These are phyloP conservation scores for Penicillium sp. DNA, from an alignment of 2,329 filamentous ascomycete species.

Conservation along the genomic window DNA sequence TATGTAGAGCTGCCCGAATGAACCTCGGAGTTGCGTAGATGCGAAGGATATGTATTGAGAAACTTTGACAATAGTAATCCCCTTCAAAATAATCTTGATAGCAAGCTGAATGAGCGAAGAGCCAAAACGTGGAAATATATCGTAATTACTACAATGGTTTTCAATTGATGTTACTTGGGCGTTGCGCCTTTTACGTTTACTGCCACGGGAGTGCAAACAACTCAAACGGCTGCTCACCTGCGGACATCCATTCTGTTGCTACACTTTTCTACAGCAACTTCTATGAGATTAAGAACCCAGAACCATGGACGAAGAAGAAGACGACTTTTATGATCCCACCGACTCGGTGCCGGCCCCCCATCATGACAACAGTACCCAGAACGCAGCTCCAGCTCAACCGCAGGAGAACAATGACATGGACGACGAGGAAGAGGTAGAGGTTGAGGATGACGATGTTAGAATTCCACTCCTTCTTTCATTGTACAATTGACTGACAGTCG, in stretches of 20 bases:
- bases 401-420: conserved; percentile 38
- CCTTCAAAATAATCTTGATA: background rate
- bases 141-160: background rate
- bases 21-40: too few relatives aligned
- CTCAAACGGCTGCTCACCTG: conserved; percentile 20
- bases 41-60: background rate
- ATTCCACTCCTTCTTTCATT: background rate
- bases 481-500: conserved; percentile 7
- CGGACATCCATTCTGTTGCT: conserved; percentile 14
- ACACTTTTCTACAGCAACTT: conserved; percentile 6
- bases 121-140: background rate
- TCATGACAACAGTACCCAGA: conserved; percentile 28
- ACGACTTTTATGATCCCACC: conserved; percentile 47
- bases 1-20: background rate
- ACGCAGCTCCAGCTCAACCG: conserved; percentile 26
- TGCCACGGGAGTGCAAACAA: conserved; percentile 21
- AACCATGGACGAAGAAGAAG: conserved; percentile 48
- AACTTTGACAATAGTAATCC: too few relatives aligned
- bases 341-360: conserved; percentile 36
- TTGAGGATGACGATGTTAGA: conserved; percentile 37
- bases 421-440: conserved; percentile 43
- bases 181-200: background rate
- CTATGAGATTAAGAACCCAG: conserved; percentile 8
- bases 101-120: background rate
- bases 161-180: background rate